These are phyloP conservation scores for Akanthomyces lecanii DNA, from an alignment of 2,329 filamentous ascomycete species.

Conservation along the genomic window DNA sequence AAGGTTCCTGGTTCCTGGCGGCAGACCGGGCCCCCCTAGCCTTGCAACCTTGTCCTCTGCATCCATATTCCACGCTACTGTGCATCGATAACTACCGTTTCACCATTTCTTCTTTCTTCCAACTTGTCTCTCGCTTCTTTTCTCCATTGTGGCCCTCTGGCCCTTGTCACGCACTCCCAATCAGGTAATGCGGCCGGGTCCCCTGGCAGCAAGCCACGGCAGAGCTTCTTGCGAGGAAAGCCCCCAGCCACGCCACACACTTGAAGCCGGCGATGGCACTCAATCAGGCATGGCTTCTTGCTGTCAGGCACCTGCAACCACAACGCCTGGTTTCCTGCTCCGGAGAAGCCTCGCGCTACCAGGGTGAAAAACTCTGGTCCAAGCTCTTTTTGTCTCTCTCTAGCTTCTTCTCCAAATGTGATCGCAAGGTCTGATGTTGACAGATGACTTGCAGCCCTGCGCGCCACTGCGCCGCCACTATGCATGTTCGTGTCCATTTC, in stretches of 20 bases:
- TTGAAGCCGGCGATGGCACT: neutral
- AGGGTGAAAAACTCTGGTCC: neutral
- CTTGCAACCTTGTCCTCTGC: neutral
- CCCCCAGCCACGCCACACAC: neutral
- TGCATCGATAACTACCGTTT: conserved; percentile 3
- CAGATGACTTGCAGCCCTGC: conserved; percentile 4
- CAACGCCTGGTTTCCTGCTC: neutral
- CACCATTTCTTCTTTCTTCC: neutral
- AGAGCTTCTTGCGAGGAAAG: neutral
- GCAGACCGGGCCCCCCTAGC: neutral
- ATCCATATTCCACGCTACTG: conserved; percentile 6
- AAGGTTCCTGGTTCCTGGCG: conserved; percentile 6
- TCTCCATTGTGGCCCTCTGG: neutral
- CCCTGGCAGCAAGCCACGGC: neutral
- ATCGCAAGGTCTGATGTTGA: neutral
- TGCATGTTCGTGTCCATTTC: neutral
- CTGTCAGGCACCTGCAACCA: neutral
- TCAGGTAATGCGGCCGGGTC: neutral
- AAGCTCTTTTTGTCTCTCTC: neutral
- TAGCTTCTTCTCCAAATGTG: neutral
- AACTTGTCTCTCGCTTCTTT: neutral
- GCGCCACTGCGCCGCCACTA: neutral
- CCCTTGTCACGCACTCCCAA: neutral
- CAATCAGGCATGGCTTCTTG: neutral
- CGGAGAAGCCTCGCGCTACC: neutral